These are phyloP conservation scores for Epichloe typhina DNA, from an alignment of 2,329 filamentous ascomycete species.

Conservation along the genomic window DNA sequence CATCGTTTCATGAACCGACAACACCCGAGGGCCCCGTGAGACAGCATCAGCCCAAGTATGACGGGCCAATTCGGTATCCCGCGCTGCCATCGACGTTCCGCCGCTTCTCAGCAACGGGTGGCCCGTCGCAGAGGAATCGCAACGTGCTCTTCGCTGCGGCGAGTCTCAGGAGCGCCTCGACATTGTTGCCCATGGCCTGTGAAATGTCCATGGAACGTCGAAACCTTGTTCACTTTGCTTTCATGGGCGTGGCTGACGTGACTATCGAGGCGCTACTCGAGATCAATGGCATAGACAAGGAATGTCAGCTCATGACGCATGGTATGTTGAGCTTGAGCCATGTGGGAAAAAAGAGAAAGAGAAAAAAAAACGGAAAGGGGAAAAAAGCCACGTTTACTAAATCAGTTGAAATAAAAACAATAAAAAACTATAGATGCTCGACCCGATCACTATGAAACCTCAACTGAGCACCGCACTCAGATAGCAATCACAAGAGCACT, in stretches of 20 bases:
- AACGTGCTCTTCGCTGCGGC: constrained; percentile 73
- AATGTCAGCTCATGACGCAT: constrained; percentile 52
- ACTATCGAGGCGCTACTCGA: constrained; percentile 53
- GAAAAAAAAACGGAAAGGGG: too few species aligned
- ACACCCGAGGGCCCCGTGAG: not conserved
- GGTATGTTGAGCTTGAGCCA: constrained; percentile 22
- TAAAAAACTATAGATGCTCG: constrained; percentile 49
- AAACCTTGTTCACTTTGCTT: constrained; percentile 68
- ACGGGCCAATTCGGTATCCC: constrained; percentile 57
- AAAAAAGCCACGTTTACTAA: too few species aligned
- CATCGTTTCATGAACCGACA: not conserved
- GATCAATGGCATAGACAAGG: constrained; percentile 64
- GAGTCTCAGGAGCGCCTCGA: constrained; percentile 57
- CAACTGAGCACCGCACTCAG: constrained; percentile 57
- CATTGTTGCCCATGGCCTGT: constrained; percentile 70
- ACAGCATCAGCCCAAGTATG: constrained; percentile 29
- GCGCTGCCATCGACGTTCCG: constrained; percentile 51
- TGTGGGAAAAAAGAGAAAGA: too few species aligned
- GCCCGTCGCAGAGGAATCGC: constrained; percentile 39
- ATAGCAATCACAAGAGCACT: constrained; percentile 51
- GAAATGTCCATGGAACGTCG: constrained; percentile 60
- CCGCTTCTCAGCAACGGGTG: constrained; percentile 39
- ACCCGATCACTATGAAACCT: constrained; percentile 57
- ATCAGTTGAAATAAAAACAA: not conserved
- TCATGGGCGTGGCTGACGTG: constrained; percentile 64